These are phyloP conservation scores for Trichoderma pleuroti DNA, from an alignment of 2,329 filamentous ascomycete genomes.

Conservation along the genomic window DNA sequence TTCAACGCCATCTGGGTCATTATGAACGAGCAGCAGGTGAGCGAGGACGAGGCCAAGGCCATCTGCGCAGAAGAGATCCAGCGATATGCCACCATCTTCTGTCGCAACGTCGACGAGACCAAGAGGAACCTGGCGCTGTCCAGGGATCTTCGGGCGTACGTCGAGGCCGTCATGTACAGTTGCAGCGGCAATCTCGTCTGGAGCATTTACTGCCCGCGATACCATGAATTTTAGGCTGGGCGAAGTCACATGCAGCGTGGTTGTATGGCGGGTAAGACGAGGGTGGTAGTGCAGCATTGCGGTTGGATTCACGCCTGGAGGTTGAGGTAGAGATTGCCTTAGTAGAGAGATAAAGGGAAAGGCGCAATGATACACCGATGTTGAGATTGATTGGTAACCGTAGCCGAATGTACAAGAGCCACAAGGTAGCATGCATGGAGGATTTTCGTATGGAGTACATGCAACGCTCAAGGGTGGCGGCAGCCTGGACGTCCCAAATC, in stretches of 20 bases:
- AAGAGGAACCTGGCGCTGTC: not conserved
- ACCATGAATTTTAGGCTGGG: not conserved
- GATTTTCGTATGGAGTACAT: not conserved
- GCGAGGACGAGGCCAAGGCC: not conserved
- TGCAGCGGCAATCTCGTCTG: not conserved
- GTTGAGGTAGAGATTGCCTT: not conserved
- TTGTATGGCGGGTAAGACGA: not conserved
- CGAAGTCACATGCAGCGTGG: not conserved
- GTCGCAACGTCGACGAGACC: not conserved
- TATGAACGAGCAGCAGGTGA: not conserved
- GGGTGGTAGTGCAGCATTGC: not conserved
- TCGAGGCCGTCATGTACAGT: constrained; percentile 1
- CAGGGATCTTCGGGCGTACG: not conserved
- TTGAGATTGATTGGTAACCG: not conserved
- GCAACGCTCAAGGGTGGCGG: not conserved
- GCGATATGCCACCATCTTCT: not conserved
- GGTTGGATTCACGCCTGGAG: not conserved
- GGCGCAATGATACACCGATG: not conserved
- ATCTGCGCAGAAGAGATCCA: not conserved
- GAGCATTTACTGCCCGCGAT: constrained; percentile 3
- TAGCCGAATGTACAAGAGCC: not conserved
- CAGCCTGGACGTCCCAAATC: not conserved
- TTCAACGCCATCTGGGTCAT: constrained; percentile 5
- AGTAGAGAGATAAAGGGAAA: not conserved
- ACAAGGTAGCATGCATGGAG: not conserved